A percentile compares a stretch with the other conserved stretches of the same genome.
Evolutionary conservation across 257 asterid species (phyloP).

Genomic region (Solanum chilense): DNA sequence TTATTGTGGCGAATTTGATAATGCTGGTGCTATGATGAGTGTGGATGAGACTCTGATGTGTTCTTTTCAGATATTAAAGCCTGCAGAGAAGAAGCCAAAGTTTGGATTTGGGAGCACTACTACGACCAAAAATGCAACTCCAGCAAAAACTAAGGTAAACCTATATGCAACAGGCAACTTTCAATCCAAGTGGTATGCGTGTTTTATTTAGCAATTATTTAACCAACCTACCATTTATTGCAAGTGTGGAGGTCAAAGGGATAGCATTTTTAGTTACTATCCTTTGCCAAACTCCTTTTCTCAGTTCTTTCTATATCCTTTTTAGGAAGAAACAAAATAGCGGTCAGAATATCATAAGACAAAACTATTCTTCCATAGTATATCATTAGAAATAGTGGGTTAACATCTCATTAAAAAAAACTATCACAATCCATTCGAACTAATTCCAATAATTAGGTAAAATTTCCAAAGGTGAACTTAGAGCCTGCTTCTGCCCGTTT

Average conservation of each 20-base stretch:
- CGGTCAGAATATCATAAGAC: background rate
- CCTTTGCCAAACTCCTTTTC: background rate
- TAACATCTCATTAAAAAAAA: background rate
- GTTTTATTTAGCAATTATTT: background rate
- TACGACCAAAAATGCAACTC: slow-evolving; percentile 5
- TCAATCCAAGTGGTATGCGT: background rate
- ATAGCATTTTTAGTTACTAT: background rate
- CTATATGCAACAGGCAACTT: background rate
- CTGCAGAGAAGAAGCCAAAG: slow-evolving; percentile 18
- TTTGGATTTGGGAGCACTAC: slow-evolving; percentile 14
- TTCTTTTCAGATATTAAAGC: slow-evolving; percentile 17
- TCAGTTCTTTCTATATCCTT: background rate
- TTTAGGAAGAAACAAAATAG: background rate
- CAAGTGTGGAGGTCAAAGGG: background rate
- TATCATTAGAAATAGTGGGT: background rate
- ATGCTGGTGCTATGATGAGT: slow-evolving; percentile 3
- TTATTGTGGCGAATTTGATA: background rate
- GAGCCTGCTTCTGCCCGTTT: background rate
- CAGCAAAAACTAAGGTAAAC: slow-evolving; percentile 8
- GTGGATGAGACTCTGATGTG: slow-evolving; percentile 18
- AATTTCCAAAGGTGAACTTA: background rate
- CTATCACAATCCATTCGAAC: background rate
- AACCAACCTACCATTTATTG: background rate
- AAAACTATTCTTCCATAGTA: background rate
- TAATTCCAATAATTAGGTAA: background rate